These are phyloP conservation scores for Zymoseptoria ardabiliae DNA, from an alignment of 2,329 filamentous ascomycete species.

Conservation along the genomic window DNA sequence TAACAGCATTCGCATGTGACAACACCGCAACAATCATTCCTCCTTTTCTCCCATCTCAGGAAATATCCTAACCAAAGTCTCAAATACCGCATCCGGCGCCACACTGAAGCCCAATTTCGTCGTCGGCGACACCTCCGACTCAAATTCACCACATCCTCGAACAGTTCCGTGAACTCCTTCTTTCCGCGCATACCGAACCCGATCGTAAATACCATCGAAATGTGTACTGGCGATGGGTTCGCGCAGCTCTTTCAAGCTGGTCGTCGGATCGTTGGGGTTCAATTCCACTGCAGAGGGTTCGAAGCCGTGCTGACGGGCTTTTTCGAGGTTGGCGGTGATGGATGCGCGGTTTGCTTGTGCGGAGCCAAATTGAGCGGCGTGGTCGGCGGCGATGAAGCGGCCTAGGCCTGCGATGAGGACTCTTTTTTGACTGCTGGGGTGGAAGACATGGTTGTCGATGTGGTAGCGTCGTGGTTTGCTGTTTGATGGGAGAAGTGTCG, in stretches of 20 bases:
- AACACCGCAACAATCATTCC: neutral
- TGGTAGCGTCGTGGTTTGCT: neutral
- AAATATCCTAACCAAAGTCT: constrained; percentile 10
- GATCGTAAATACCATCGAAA: constrained; percentile 11
- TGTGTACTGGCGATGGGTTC: constrained; percentile 1
- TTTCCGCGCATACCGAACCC: constrained; percentile 11
- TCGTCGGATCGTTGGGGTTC: constrained; percentile 1
- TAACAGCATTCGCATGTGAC: neutral
- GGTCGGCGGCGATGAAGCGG: constrained; percentile 1
- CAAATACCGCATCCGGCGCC: constrained; percentile 9
- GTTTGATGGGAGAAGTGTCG: neutral
- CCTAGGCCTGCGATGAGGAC: constrained; percentile 7
- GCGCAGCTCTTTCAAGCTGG: constrained; percentile 1
- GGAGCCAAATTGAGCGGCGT: constrained; percentile 1
- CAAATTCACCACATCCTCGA: constrained; percentile 13
- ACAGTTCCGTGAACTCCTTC: constrained; percentile 11
- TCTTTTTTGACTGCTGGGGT: neutral
- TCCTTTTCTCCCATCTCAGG: neutral
- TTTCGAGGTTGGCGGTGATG: neutral
- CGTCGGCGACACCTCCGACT: constrained; percentile 4
- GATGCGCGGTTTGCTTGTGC: neutral
- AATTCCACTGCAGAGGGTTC: constrained; percentile 9
- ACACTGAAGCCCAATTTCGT: constrained; percentile 11
- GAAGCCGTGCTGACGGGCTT: constrained; percentile 8
- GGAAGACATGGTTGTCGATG: neutral